Evolutionary conservation across 2,329 filamentous ascomycete genomes (phyloP).

Genomic region (Parafenestella ontariensis): DNA sequence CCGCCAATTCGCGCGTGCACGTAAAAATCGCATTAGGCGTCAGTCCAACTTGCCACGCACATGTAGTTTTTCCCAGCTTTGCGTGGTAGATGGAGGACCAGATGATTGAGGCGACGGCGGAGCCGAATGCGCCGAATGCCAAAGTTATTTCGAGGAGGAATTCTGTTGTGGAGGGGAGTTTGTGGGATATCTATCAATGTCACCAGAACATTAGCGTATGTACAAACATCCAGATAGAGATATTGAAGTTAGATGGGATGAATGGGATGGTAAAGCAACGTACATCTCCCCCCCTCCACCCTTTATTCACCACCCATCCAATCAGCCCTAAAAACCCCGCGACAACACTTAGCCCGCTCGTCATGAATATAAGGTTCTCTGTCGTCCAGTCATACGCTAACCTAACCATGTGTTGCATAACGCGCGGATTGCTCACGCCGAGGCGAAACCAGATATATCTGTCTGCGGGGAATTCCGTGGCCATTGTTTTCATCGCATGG

Average conservation of each 20-base stretch:
- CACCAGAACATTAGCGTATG: too few relatives aligned
- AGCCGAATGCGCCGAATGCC: background rate
- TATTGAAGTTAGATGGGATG: too few relatives aligned
- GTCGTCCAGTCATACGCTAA: background rate
- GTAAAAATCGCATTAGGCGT: background rate
- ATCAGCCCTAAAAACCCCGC: background rate
- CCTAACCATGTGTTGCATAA: background rate
- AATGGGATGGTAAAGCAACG: background rate
- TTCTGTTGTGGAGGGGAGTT: background rate
- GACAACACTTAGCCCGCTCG: background rate
- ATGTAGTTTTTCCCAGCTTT: background rate
- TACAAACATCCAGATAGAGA: too few relatives aligned
- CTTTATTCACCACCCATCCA: background rate
- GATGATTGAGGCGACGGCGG: background rate
- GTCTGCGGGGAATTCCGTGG: background rate
- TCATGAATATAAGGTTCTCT: background rate
- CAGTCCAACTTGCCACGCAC: background rate
- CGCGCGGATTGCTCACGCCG: background rate
- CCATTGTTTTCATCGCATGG: background rate
- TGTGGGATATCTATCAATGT: too few relatives aligned
- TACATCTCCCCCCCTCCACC: background rate
- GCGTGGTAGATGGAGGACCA: background rate
- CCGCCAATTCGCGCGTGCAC: slow-evolving; percentile 4
- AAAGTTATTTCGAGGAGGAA: background rate
- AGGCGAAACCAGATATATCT: background rate